Base-by-base conservation (phyloP, 2,329 filamentous ascomycete genomes). In the Pleomassaria siparia region DNA sequence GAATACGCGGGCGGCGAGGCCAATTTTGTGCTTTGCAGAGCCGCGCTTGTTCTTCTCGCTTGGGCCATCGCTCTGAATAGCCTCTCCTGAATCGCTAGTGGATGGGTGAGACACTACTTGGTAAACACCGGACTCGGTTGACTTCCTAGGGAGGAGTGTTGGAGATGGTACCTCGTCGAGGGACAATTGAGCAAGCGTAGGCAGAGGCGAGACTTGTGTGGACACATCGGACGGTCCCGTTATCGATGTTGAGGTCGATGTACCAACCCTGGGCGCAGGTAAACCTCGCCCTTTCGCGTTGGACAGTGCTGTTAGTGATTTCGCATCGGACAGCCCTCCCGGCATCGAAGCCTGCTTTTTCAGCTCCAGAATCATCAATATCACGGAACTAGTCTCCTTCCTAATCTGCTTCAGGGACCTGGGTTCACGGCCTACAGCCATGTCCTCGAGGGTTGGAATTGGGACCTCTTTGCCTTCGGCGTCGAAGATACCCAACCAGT, bases 401-500 rank as follows among this genome's bases (percentile, higher is more conserved):
- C 12, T 12, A 8, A 8, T 28, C 12, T 28, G 8, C 25, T 28
- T 28, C 8, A 28, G 25, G 7, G 25, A 28, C 8, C 7, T 8
- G 12, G 25, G 8, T 35, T n/a, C 32, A n/a, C 32, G 32, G n/a
- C 16, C 32, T 35, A 9, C 32, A 9, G 32, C 32, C 32, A 35
- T 18, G 32, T 7, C 32, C 12, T 9, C 26, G 9, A 29, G 26
- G 9, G 26, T 9, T 9, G 26, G n/a, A 9, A n/a, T 35, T 15
- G 56, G 50, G n/a, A 54, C 53, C 44, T 62, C 53, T 9, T 55
- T 46, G 4, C 59, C 62, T 12, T 53, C 45, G 10, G 50, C 44
- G 33, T 64, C 58, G 20, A 63, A 65, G 3, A 61, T 54, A 2
- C 60, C 60, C 0, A 47, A 52, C 59, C 60, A 65, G 18, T 54